These are phyloP conservation scores for Solanum piurae DNA, from an alignment of 257 asterid species.

Conservation along the genomic window DNA sequence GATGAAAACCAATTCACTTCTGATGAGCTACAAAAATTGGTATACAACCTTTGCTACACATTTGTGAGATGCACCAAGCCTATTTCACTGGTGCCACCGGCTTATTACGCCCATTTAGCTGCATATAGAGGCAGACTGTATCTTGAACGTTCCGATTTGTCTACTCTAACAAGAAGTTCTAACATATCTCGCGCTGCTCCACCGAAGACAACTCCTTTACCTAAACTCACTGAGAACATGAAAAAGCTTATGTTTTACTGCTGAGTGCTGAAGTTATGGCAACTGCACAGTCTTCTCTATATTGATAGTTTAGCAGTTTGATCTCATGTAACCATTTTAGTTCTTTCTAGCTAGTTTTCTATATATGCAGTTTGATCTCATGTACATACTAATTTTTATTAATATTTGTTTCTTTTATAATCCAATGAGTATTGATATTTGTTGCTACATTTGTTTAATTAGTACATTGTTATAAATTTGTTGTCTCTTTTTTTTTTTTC, in stretches of 20 bases:
- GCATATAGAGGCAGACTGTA: constrained; percentile 89
- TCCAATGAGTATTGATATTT: not conserved
- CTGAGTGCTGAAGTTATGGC: constrained; percentile 38
- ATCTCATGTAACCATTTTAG: not conserved
- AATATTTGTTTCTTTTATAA: too few relatives aligned
- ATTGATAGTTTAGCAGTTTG: not conserved
- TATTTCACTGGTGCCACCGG: constrained; percentile 89
- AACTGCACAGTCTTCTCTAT: not conserved
- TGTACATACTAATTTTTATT: not conserved
- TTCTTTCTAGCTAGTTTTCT: not conserved
- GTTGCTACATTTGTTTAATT: not conserved
- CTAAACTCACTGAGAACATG: constrained; percentile 69
- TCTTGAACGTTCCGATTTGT: constrained; percentile 49
- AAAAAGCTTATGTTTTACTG: constrained; percentile 92
- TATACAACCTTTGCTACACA: constrained; percentile 88
- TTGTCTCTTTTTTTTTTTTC: too few relatives aligned
- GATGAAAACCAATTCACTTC: constrained; percentile 81
- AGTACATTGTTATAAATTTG: not conserved
- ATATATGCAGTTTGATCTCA: not conserved
- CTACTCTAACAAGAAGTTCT: constrained; percentile 5
- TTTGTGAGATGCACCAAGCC: constrained; percentile 95
- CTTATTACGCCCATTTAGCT: constrained; percentile 87
- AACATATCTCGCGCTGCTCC: constrained; percentile 46
- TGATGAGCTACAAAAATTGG: constrained; percentile 79
- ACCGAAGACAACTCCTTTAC: constrained; percentile 60